Conservation (phyloP, 106 monocot genomes). For the Allium fistulosum region DNA sequence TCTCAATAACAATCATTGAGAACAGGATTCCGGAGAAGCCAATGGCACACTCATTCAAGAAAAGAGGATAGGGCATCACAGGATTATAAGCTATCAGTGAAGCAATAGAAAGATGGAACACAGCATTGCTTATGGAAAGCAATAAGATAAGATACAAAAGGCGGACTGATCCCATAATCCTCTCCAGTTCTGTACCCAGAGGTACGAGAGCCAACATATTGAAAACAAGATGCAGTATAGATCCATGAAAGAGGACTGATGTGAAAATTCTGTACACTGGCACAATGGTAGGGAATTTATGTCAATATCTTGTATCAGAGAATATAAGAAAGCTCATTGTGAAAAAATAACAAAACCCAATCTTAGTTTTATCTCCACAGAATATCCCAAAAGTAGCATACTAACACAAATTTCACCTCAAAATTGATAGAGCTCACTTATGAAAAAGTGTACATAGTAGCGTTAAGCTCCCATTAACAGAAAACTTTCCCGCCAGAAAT, state of each 20-base stretch:
- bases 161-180: constrained; percentile 86
- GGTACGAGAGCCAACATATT: constrained; percentile 95
- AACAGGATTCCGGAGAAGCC: constrained; percentile 96
- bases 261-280: constrained; percentile 85
- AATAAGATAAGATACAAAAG: constrained; percentile 68
- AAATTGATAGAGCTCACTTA: no score
- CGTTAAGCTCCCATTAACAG: no score
- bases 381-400: no score
- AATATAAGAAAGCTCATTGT: background rate
- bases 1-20: constrained; percentile 93
- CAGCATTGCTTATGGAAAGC: constrained; percentile 71
- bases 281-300: constrained; percentile 14
- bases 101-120: constrained; percentile 75
- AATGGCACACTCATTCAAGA: constrained; percentile 65
- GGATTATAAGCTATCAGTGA: constrained; percentile 65
- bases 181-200: constrained; percentile 76
- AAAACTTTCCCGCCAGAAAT: no score
- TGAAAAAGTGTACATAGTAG: no score
- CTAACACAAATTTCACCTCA: no score
- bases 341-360: no score
- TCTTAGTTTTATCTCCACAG: no score
- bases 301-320: constrained; percentile 3
- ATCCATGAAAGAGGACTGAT: constrained; percentile 86
- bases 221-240: constrained; percentile 79
- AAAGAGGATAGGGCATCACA: constrained; percentile 25